Evolutionary conservation across 228 moss, liverwort and hornwort genomes (phyloP), one percentile per base, ranked within the genome.

Genomic region (Sphagnum fallax): DNA sequence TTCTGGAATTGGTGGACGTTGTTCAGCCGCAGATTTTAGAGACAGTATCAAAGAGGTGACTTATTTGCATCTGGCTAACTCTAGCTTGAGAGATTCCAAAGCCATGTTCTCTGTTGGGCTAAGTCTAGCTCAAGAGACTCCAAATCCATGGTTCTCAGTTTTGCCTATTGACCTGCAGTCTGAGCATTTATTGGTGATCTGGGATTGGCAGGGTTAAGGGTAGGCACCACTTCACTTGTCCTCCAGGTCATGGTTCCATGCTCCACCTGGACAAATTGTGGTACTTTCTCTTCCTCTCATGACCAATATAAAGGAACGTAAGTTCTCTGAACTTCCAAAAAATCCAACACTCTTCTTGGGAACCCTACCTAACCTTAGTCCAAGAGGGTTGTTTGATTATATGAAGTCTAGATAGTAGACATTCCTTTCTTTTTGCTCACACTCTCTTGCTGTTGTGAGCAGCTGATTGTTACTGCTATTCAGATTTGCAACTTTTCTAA

Each of bases 211-310:
- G 95, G 73, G 90, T 90, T 9, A 93, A 90, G 70, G 93, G 93
- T 68, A 88, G 78, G 83, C 85, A 88, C 67, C 89, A 82, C 78
- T 98, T 98, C 72, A 90, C 78, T 32, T 91, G 90, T 78, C 87
- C 85, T 69, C 73, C 81, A 61, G 83, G 81, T 50, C 83, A 87
- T 81, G 97, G 97, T 47, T 85, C 93, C 49, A 88, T 98, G 81
- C 78, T 98, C 64, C 90, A 91, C 62, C 93, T 91, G 68, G 87
- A 91, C 71, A 90, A 77, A 75, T 68, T 98, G 14, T 91, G 91
- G 97, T 65, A 51, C 55, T 14, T 69, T 62, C 48, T 68, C 4
- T 10, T 16, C 14, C 68, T 49, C 9, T 16, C 60, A 49, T 10
- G 47, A 4, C 16, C 48, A 6, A 60, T 8, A 16, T 6, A 9